Conservation (phyloP, 352 stramenopile species). For the Pythium aristosporum region DNA sequence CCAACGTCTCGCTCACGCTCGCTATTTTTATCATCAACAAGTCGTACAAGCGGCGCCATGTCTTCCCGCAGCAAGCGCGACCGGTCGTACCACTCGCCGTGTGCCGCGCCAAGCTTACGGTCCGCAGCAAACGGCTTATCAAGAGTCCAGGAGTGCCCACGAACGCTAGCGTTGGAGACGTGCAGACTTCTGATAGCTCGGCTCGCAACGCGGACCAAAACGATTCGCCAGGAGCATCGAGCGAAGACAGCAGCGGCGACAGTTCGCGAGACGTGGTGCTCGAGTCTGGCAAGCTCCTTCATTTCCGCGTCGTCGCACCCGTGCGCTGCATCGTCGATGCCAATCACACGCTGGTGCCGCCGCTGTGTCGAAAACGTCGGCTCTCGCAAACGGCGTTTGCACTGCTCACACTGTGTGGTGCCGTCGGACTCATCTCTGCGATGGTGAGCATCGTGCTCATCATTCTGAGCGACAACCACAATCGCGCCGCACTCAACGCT, state of each 20-base stretch:
- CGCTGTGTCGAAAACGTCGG: constrained; percentile 1
- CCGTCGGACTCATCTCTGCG: constrained; percentile 2
- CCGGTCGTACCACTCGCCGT: constrained; percentile 19
- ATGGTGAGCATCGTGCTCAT: constrained; percentile 6
- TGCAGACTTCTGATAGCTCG: background rate
- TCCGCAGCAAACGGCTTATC: constrained; percentile 3
- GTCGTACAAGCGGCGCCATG: constrained; percentile 21
- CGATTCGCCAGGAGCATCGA: background rate
- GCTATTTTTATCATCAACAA: constrained; percentile 29
- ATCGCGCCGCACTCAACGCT: background rate
- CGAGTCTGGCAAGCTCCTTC: background rate
- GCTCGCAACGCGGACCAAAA: background rate
- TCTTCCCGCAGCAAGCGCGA: constrained; percentile 12
- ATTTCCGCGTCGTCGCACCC: constrained; percentile 20
- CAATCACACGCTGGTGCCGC: constrained; percentile 1
- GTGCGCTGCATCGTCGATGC: constrained; percentile 15
- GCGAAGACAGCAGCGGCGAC: background rate
- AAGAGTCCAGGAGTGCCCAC: background rate
- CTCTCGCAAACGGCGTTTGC: background rate
- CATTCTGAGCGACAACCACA: constrained; percentile 2
- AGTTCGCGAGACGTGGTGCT: too few relatives aligned
- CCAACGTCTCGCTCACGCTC: constrained; percentile 27
- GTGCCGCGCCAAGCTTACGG: constrained; percentile 9
- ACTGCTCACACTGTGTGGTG: constrained; percentile 11
- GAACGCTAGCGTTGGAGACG: background rate